A percentile compares a stretch with the other conserved stretches of the same genome.
phyloP scores from a whole-genome alignment of 768 basidiomycete genomes.

The Xerocomus spinulosus region DNA sequence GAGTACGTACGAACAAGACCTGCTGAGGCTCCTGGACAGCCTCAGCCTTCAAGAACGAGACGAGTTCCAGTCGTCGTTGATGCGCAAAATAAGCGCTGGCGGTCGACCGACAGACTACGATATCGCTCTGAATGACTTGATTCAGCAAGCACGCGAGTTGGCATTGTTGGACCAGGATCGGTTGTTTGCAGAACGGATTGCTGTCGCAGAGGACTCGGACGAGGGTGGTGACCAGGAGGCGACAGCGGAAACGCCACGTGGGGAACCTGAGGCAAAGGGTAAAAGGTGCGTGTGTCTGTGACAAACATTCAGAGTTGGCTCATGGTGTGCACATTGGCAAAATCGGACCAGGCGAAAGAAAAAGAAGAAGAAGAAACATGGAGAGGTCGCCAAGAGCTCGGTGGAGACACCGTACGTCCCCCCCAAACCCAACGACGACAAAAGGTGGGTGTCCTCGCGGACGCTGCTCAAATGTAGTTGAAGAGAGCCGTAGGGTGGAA shows the following conservation, averaged over 20 bases:
- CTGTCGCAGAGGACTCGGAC: not conserved
- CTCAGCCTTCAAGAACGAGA: not conserved
- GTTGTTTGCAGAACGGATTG: not conserved
- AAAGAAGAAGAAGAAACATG: not conserved
- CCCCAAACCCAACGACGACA: not conserved
- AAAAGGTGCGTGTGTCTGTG: not conserved
- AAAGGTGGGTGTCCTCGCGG: not conserved
- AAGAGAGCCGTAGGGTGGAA: not conserved
- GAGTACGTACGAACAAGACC: not conserved
- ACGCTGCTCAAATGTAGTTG: not conserved
- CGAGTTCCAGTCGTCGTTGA: not conserved
- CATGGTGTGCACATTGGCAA: no score
- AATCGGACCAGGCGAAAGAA: not conserved
- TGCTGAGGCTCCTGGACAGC: not conserved
- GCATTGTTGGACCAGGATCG: not conserved
- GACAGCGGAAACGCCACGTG: not conserved
- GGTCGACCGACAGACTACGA: not conserved
- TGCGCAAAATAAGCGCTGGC: not conserved
- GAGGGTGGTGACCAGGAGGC: not conserved
- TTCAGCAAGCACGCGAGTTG: slow-evolving; percentile 1
- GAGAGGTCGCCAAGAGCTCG: not conserved
- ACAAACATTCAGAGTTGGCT: not conserved
- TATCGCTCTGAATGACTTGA: not conserved
- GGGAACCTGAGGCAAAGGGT: not conserved
- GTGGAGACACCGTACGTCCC: not conserved